These are phyloP conservation scores for Penicillium mononematosum DNA, from an alignment of 495 filamentous ascomycete genomes.

Conservation along the genomic window DNA sequence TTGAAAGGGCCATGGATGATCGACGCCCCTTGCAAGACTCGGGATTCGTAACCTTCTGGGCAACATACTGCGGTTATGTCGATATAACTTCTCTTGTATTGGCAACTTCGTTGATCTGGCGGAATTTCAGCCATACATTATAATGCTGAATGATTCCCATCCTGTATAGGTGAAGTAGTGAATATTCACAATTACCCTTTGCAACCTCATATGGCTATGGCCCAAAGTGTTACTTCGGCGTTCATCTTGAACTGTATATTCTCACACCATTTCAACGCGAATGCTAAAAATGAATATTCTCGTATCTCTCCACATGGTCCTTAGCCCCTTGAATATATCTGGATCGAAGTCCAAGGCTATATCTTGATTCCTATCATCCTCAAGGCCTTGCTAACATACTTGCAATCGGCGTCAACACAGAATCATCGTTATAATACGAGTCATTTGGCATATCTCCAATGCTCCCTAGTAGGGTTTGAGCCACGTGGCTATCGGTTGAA, in stretches of 20 bases:
- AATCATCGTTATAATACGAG: not conserved
- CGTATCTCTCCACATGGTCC: too few species aligned
- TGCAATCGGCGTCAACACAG: not conserved
- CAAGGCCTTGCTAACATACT: not conserved
- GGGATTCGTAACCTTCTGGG: not conserved
- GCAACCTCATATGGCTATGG: not conserved
- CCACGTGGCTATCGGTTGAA: not conserved
- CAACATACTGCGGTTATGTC: not conserved
- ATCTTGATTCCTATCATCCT: not conserved
- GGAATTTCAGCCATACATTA: not conserved
- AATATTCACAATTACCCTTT: not conserved
- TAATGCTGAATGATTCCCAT: not conserved
- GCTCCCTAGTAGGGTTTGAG: not conserved
- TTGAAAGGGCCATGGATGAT: slow-evolving; percentile 1
- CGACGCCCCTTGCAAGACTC: slow-evolving; percentile 16
- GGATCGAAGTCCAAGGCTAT: not conserved
- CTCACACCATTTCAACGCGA: not conserved
- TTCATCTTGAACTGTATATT: not conserved
- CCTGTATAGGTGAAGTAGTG: not conserved
- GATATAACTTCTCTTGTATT: not conserved
- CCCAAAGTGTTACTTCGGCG: not conserved
- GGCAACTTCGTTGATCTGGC: not conserved
- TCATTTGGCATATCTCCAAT: not conserved
- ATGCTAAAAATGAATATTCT: too few species aligned
- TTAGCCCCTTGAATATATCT: not conserved